A percentile compares a stretch with the other conserved stretches of the same genome.
Evolutionary conservation across 2,329 filamentous ascomycete species (phyloP).

Genomic region (Balansia obtecta): DNA sequence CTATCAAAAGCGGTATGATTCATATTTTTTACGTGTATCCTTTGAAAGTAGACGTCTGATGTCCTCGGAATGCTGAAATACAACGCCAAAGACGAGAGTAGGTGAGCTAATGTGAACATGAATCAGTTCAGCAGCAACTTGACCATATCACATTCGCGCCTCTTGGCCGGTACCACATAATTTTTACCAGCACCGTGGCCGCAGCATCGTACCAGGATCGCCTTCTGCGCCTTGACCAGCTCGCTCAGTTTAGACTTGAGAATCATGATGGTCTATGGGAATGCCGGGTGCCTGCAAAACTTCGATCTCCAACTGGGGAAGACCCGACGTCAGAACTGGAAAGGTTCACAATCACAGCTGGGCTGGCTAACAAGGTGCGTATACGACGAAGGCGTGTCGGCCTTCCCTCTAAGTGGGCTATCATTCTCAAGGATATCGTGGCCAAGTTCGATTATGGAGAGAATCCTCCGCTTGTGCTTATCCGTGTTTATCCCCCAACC

Average conservation of each 20-base stretch:
- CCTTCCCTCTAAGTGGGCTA: constrained; percentile 14
- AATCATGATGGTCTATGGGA: constrained; percentile 19
- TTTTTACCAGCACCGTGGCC: constrained; percentile 49
- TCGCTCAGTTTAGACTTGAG: constrained; percentile 19
- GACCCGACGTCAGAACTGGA: constrained; percentile 14
- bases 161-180: constrained; percentile 53
- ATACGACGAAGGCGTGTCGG: constrained; percentile 11
- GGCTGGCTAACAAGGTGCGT: constrained; percentile 10
- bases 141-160: constrained; percentile 51
- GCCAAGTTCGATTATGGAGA: constrained; percentile 11
- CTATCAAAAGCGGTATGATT: constrained; percentile 42
- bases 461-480: constrained; percentile 18
- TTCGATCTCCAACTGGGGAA: constrained; percentile 6
- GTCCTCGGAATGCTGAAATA: no score
- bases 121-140: constrained; percentile 47
- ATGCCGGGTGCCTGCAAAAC: constrained; percentile 15
- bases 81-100: not conserved
- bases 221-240: constrained; percentile 20
- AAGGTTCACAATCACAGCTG: constrained; percentile 18
- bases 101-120: not conserved
- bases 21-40: no score
- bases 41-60: no score
- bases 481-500: constrained; percentile 17
- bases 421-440: constrained; percentile 13
- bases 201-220: constrained; percentile 45